Base-by-base conservation (phyloP, 805 yeast species). In the Saccharomycopsis fermentans region DNA sequence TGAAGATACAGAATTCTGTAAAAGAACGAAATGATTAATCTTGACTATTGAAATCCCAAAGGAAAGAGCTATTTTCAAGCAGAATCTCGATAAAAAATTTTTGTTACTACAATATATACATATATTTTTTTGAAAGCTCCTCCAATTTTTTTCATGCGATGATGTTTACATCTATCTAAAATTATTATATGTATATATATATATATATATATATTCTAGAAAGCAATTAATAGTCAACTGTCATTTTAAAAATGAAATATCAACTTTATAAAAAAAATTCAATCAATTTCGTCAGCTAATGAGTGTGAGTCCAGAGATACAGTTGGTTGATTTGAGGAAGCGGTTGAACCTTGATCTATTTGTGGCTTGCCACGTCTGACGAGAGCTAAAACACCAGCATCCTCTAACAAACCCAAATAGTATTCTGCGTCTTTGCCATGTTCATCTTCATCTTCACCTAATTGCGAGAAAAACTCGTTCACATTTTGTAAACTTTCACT, bases 401-500 rank as follows among this genome's bases (percentile, higher is more conserved):
- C 82, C 64, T 89, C 85, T 67, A 94, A 83, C 55, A 81, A 68
- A 61, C 83, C 90, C 63, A 92, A 77, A 6, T 87, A 77, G 6
- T 72, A 70, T 68, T 92, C 97, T 3, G 97, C 97, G 11, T 55
- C 39, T 43, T 43, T 43, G 26, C 29, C 50, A 43, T 43, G 27
- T 8, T 43, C 50, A 14, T 78, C 87, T 47, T 88, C 90, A 14
- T 78, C 86, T 6, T 89, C 75, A 24, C 82, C 75, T 77, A 87
- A 77, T 8, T 76, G 74, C 1, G 85, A 91, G 69, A 92, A 88
- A 1, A 88, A 90, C 64, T 81, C 77, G 73, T 92, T 92, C 57
- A 92, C 90, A 61, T 80, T 83, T 62, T 88, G 96, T 58, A 92
- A 75, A 5, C 80, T 76, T 43, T 79, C 80, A 0, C 91, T 79